phyloP scores from a whole-genome alignment of 2,329 filamentous ascomycete species.

The Talaromyces albobiverticillius region DNA sequence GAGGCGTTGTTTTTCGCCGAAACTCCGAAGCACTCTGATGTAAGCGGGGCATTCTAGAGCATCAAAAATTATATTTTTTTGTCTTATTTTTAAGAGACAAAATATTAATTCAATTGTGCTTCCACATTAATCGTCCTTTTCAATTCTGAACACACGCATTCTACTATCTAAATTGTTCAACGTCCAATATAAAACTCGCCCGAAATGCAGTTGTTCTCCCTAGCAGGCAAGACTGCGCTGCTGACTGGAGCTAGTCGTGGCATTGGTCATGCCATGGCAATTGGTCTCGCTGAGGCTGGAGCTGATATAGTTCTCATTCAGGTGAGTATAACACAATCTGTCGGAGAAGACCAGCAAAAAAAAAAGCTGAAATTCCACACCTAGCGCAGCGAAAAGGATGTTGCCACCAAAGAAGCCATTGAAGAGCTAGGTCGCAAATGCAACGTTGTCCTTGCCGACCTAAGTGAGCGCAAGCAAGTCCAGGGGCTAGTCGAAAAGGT shows the following conservation, averaged over 20 bases:
- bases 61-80: too few relatives aligned
- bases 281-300: slow-evolving; percentile 31
- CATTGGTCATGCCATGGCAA: slow-evolving; percentile 30
- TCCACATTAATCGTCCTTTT: too few relatives aligned
- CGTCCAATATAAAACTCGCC: too few relatives aligned
- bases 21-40: too few relatives aligned
- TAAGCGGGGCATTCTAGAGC: too few relatives aligned
- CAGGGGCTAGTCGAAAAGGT: background rate
- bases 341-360: background rate
- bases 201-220: slow-evolving; percentile 1
- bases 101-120: too few relatives aligned
- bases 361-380: background rate
- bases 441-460: background rate
- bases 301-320: slow-evolving; percentile 28
- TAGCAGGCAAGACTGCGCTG: slow-evolving; percentile 27
- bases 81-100: too few relatives aligned
- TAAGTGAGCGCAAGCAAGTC: background rate
- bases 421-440: background rate
- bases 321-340: slow-evolving; percentile 7
- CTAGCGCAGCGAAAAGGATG: background rate
- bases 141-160: background rate
- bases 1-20: too few relatives aligned
- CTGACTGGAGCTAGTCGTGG: slow-evolving; percentile 30
- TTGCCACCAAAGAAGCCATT: background rate
- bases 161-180: too few relatives aligned